Evolutionary conservation across 75 land plant species (phyloP).

Genomic region (Cryptomeria japonica): DNA sequence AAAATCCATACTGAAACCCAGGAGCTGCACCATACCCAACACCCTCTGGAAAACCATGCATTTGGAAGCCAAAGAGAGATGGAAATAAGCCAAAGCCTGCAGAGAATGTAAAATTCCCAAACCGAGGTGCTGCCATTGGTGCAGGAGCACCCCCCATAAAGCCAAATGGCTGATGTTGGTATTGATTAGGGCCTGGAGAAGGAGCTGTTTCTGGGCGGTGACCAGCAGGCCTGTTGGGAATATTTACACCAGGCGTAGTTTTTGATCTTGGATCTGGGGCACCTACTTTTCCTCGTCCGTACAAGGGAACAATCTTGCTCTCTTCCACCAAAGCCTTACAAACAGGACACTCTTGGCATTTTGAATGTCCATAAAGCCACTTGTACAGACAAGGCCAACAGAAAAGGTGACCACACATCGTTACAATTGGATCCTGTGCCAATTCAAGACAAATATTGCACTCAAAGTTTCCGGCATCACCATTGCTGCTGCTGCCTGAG

Average conservation of each 20-base stretch:
- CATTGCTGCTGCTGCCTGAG: background rate
- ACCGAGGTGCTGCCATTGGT: slow-evolving; percentile 54
- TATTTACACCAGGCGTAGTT: slow-evolving; percentile 64
- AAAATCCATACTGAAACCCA: slow-evolving; percentile 60
- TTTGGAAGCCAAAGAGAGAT: slow-evolving; percentile 68
- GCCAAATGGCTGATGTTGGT: slow-evolving; percentile 45
- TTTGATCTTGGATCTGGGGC: slow-evolving; percentile 73
- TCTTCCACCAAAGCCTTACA: slow-evolving; percentile 87
- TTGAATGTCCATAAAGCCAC: slow-evolving; percentile 79
- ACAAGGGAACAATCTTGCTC: slow-evolving; percentile 83
- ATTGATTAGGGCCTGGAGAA: slow-evolving; percentile 39
- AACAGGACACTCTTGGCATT: slow-evolving; percentile 80
- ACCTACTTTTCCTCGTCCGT: slow-evolving; percentile 79
- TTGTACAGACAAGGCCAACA: slow-evolving; percentile 97
- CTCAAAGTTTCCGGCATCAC: slow-evolving; percentile 71
- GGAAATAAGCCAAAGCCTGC: slow-evolving; percentile 87
- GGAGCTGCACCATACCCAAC: slow-evolving; percentile 55
- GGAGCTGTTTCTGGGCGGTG: slow-evolving; percentile 80
- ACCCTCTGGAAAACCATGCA: slow-evolving; percentile 80
- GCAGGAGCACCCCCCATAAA: slow-evolving; percentile 48
- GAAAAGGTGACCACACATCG: slow-evolving; percentile 88
- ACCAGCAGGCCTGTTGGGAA: slow-evolving; percentile 83
- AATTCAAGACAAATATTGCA: slow-evolving; percentile 94
- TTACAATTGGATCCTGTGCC: slow-evolving; percentile 94
- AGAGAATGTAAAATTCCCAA: slow-evolving; percentile 75